These are phyloP conservation scores for Talaromyces pinophilus DNA, from an alignment of 2,329 filamentous ascomycete species.

Conservation along the genomic window DNA sequence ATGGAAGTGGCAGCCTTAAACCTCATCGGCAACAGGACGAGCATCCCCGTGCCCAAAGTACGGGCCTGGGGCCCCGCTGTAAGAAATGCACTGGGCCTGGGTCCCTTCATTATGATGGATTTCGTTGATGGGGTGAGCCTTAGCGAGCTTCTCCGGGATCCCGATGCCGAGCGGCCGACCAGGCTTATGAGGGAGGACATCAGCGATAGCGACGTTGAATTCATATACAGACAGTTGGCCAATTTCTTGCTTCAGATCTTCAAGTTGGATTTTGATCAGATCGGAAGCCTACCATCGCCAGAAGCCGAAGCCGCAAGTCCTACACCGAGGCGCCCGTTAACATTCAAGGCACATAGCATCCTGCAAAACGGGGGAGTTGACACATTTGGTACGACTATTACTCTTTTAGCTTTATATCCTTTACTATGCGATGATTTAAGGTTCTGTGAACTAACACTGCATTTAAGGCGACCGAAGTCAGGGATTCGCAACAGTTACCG, in stretches of 20 bases:
- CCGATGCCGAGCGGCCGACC: not conserved
- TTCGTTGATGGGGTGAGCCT: not conserved
- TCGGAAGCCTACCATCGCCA: conserved; percentile 1
- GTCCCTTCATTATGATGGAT: conserved; percentile 17
- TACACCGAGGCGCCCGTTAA: not conserved
- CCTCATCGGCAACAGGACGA: not conserved
- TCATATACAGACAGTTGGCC: conserved; percentile 7
- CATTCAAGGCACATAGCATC: conserved; percentile 15
- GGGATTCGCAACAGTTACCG: conserved; percentile 6
- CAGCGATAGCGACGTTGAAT: not conserved
- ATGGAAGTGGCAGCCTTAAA: conserved; percentile 3
- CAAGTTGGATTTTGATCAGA: not conserved
- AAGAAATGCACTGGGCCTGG: not conserved
- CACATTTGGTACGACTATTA: conserved; percentile 4
- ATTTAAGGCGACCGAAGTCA: conserved; percentile 3
- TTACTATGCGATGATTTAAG: not conserved
- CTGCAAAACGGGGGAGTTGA: conserved; percentile 14
- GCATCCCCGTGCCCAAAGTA: not conserved
- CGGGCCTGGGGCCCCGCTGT: not conserved
- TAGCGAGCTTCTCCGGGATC: not conserved
- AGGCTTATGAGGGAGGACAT: conserved; percentile 16
- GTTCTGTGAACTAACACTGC: not conserved
- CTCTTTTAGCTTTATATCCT: not conserved
- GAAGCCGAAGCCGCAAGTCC: not conserved
- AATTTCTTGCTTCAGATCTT: conserved; percentile 11